Conservation (phyloP, 2,329 filamentous ascomycete genomes). For the Botrytis squamosa region DNA sequence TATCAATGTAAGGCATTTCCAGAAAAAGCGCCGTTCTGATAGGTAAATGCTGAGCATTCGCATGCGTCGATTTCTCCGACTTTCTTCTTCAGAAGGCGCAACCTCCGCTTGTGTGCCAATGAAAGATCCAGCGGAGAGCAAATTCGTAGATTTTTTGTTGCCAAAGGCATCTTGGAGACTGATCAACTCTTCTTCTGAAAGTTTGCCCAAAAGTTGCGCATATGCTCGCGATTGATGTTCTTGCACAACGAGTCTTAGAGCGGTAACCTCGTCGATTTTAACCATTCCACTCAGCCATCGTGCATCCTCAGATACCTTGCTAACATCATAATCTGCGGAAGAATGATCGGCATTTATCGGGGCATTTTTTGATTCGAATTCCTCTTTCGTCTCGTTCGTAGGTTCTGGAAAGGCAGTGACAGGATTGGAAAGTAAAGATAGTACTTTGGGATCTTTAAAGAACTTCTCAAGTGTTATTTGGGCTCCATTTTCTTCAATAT, state of each 20-base stretch:
- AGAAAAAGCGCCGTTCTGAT: constrained; percentile 66
- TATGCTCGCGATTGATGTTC: constrained; percentile 82
- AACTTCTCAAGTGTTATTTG: constrained; percentile 60
- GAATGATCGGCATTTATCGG: constrained; percentile 79
- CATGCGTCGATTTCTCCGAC: constrained; percentile 58
- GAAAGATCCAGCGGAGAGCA: constrained; percentile 48
- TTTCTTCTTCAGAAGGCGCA: constrained; percentile 61
- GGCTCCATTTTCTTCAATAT: constrained; percentile 58
- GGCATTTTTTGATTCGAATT: constrained; percentile 81
- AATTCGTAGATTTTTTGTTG: constrained; percentile 57
- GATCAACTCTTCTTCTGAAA: constrained; percentile 74
- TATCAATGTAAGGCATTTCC: constrained; percentile 49
- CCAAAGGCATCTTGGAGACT: constrained; percentile 75
- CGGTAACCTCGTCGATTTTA: constrained; percentile 75
- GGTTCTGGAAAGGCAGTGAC: constrained; percentile 65
- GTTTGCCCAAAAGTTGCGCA: constrained; percentile 66
- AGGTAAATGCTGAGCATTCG: constrained; percentile 73
- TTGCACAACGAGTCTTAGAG: constrained; percentile 74
- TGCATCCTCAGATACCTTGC: constrained; percentile 79
- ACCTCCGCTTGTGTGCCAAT: constrained; percentile 39
- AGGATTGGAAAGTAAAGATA: constrained; percentile 66
- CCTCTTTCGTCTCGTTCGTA: constrained; percentile 61
- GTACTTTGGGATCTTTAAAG: constrained; percentile 67
- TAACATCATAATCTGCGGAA: constrained; percentile 68
- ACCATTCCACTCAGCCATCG: constrained; percentile 80